Evolutionary conservation across 768 basidiomycete species (phyloP).

Genomic region (Tylopilus felleus): DNA sequence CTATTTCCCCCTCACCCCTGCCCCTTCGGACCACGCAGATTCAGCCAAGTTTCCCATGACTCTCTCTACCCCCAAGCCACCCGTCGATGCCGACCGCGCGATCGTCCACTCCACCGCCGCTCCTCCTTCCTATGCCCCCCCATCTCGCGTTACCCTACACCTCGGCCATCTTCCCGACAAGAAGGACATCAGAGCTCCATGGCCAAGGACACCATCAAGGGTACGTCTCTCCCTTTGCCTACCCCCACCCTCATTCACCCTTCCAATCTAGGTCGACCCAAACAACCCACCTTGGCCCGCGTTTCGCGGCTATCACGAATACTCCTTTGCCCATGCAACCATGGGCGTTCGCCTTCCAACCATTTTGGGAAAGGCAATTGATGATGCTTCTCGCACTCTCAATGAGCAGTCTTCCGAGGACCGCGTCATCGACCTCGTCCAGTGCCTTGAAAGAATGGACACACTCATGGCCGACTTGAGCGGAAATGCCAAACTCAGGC

Average conservation of each 20-base stretch:
- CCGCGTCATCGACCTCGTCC: slow-evolving; percentile 75
- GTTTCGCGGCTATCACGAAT: slow-evolving; percentile 77
- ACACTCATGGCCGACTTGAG: slow-evolving; percentile 84
- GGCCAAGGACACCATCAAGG: slow-evolving; percentile 72
- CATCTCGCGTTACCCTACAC: slow-evolving; percentile 64
- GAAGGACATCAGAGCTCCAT: slow-evolving; percentile 66
- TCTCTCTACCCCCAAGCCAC: neutral
- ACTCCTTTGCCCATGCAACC: slow-evolving; percentile 85
- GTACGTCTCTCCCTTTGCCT: slow-evolving; percentile 32
- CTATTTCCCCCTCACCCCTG: slow-evolving; percentile 31
- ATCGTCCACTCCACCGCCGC: slow-evolving; percentile 10
- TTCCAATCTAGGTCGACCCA: slow-evolving; percentile 62
- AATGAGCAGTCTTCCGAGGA: slow-evolving; percentile 86
- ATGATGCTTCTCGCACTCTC: slow-evolving; percentile 84
- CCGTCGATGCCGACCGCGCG: neutral
- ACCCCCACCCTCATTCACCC: too few relatives aligned
- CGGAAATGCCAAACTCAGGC: slow-evolving; percentile 77
- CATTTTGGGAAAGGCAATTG: slow-evolving; percentile 93
- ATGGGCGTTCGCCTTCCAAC: slow-evolving; percentile 97
- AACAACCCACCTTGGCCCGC: slow-evolving; percentile 85
- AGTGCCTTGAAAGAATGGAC: slow-evolving; percentile 88
- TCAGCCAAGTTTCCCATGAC: slow-evolving; percentile 5
- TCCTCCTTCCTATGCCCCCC: slow-evolving; percentile 30
- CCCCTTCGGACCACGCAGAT: slow-evolving; percentile 20
- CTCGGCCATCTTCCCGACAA: slow-evolving; percentile 74